Conservation (phyloP, 2,329 filamentous ascomycete genomes). For the Amauroascus niger region DNA sequence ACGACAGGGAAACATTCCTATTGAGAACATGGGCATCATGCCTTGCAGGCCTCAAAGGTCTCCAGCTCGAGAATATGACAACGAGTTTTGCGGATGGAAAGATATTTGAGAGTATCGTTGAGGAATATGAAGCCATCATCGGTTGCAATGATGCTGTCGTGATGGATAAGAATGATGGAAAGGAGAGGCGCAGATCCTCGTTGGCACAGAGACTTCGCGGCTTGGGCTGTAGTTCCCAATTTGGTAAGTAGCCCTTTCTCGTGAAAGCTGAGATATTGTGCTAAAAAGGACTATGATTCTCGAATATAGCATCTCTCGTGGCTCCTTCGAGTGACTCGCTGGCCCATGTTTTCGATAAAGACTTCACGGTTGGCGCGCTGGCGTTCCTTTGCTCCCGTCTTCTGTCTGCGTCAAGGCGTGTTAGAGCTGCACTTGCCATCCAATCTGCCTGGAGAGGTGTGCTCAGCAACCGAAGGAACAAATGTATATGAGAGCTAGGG, state of each 20-base stretch:
- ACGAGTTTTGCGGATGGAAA: conserved; percentile 49
- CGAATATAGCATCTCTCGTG: conserved; percentile 38
- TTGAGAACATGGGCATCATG: conserved; percentile 49
- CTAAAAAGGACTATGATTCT: not conserved
- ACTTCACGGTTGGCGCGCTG: conserved; percentile 48
- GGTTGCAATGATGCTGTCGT: conserved; percentile 6
- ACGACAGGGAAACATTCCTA: conserved; percentile 29
- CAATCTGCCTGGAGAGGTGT: conserved; percentile 43
- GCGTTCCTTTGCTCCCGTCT: conserved; percentile 52
- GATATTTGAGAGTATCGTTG: conserved; percentile 47
- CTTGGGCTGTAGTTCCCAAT: conserved; percentile 37
- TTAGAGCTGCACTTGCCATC: conserved; percentile 44
- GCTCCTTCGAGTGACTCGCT: conserved; percentile 15
- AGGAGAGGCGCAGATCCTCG: not conserved
- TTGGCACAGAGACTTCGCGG: conserved; percentile 29
- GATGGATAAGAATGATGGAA: not conserved
- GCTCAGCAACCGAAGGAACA: too few relatives aligned
- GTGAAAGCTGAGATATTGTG: too few relatives aligned
- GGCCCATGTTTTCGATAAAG: conserved; percentile 40
- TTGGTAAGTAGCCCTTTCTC: conserved; percentile 32
- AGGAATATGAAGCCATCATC: conserved; percentile 46
- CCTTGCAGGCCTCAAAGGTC: conserved; percentile 40
- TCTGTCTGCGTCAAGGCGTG: conserved; percentile 41
- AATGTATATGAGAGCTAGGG: too few relatives aligned
- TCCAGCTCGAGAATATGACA: conserved; percentile 46